Conservation (phyloP, 192 early-diverging fungal genomes). For the Helicostylum pulchrum region DNA sequence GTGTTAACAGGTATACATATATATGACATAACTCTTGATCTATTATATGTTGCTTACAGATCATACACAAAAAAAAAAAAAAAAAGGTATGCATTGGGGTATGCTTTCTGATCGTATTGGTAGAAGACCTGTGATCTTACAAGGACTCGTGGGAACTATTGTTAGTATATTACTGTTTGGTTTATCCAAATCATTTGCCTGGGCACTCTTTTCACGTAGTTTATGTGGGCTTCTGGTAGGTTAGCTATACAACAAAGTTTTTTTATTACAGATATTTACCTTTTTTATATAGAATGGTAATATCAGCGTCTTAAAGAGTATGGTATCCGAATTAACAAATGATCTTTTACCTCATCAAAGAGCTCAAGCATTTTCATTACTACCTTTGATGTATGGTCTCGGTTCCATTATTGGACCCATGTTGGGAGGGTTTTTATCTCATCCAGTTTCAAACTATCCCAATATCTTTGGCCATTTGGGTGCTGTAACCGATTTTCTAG, state of each 20-base stretch:
- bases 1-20: conserved; percentile 37
- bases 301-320: conserved; percentile 65
- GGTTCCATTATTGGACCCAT: conserved; percentile 56
- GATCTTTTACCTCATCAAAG: conserved; percentile 52
- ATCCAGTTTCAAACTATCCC: conserved; percentile 62
- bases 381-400: conserved; percentile 61
- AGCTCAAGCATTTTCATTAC: conserved; percentile 57
- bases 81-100: conserved; percentile 52
- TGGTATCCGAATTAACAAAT: conserved; percentile 73
- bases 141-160: conserved; percentile 67
- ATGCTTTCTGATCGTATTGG: conserved; percentile 70
- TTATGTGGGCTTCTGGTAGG: conserved; percentile 53
- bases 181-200: conserved; percentile 41
- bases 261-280: background rate
- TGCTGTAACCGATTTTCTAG: conserved; percentile 42
- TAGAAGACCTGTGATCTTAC: conserved; percentile 61
- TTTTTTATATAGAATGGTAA: conserved; percentile 50
- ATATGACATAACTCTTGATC: background rate
- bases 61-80: background rate
- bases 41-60: background rate
- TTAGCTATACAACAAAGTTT: background rate
- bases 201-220: conserved; percentile 51
- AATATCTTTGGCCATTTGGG: conserved; percentile 39
- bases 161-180: conserved; percentile 67
- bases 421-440: conserved; percentile 62